Conservation (phyloP, 1,139 yeast genomes). For the Lodderomyces theae region DNA sequence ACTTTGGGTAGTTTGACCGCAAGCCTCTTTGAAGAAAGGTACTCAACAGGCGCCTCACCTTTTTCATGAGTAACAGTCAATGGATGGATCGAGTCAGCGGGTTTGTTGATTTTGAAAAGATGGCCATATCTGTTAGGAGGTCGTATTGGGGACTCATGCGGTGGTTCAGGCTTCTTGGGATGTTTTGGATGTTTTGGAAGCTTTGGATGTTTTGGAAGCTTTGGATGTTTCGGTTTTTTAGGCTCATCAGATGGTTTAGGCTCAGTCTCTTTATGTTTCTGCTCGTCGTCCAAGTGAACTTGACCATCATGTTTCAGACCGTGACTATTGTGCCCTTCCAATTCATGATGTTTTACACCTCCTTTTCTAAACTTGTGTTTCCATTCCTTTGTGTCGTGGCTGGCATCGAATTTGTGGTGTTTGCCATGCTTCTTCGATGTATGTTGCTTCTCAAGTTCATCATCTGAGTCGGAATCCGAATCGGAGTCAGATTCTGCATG, state of each 20-base stretch:
- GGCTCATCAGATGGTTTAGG: slow-evolving; percentile 5
- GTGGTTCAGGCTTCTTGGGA: slow-evolving; percentile 6
- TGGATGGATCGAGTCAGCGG: slow-evolving; percentile 34
- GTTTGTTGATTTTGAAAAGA: slow-evolving; percentile 23
- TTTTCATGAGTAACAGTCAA: slow-evolving; percentile 21
- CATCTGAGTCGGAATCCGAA: slow-evolving; percentile 9
- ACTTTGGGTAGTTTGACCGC: slow-evolving; percentile 39
- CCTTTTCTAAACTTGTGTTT: slow-evolving; percentile 2
- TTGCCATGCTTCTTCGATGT: neutral
- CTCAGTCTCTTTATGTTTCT: slow-evolving; percentile 4
- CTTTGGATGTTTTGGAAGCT: slow-evolving; percentile 7
- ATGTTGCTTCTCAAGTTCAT: slow-evolving; percentile 5
- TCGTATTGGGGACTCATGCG: neutral
- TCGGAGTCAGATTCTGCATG: slow-evolving; percentile 7
- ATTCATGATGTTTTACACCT: slow-evolving; percentile 3
- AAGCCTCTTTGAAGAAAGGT: slow-evolving; percentile 41
- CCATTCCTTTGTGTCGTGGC: slow-evolving; percentile 1
- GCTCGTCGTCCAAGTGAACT: slow-evolving; percentile 4
- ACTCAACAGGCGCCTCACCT: slow-evolving; percentile 32
- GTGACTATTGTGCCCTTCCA: no score
- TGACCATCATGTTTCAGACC: slow-evolving; percentile 2
- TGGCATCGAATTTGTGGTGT: neutral
- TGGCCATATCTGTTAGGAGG: slow-evolving; percentile 8
- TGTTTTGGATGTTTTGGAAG: slow-evolving; percentile 8
- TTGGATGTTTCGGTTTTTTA: slow-evolving; percentile 7